A percentile compares a stretch with the other conserved stretches of the same genome.
Conservation (phyloP, 306 rosid species). For the Vigna reflexopilosa region DNA sequence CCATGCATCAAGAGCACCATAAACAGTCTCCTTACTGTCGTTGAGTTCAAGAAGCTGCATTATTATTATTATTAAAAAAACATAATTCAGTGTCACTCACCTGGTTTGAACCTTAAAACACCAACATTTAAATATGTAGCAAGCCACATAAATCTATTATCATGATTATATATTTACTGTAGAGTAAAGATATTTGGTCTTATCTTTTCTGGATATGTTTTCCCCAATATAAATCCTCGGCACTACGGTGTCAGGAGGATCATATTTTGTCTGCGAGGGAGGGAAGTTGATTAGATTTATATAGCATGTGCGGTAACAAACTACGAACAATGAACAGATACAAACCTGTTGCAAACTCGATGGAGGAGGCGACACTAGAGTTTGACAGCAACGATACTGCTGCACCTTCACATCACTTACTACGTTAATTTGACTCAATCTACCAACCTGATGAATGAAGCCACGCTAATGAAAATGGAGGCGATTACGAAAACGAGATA, state of each 20-base stretch:
- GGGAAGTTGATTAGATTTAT: neutral
- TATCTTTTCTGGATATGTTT: slow-evolving; percentile 53
- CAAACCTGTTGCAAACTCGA: slow-evolving; percentile 22
- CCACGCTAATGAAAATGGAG: neutral
- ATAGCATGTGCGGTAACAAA: neutral
- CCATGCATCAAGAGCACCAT: slow-evolving; percentile 92
- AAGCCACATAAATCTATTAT: neutral
- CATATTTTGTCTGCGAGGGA: neutral
- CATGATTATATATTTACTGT: slow-evolving; percentile 43
- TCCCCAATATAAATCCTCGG: slow-evolving; percentile 46
- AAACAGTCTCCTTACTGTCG: slow-evolving; percentile 81
- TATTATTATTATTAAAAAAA: slow-evolving; percentile 20
- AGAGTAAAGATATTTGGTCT: slow-evolving; percentile 44
- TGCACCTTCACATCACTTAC: neutral
- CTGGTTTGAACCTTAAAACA: slow-evolving; percentile 1
- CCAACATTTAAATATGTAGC: neutral
- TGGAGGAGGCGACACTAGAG: slow-evolving; percentile 24
- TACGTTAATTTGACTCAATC: slow-evolving; percentile 29
- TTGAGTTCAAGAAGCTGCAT: slow-evolving; percentile 77
- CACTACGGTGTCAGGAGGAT: slow-evolving; percentile 11
- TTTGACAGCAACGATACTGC: slow-evolving; percentile 23
- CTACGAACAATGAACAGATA: neutral
- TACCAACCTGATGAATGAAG: slow-evolving; percentile 38
- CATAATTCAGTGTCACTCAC: neutral
- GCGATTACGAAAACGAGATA: neutral